Evolutionary conservation across 2,329 filamentous ascomycete species (phyloP).

Genomic region (Sporothrix mexicana): DNA sequence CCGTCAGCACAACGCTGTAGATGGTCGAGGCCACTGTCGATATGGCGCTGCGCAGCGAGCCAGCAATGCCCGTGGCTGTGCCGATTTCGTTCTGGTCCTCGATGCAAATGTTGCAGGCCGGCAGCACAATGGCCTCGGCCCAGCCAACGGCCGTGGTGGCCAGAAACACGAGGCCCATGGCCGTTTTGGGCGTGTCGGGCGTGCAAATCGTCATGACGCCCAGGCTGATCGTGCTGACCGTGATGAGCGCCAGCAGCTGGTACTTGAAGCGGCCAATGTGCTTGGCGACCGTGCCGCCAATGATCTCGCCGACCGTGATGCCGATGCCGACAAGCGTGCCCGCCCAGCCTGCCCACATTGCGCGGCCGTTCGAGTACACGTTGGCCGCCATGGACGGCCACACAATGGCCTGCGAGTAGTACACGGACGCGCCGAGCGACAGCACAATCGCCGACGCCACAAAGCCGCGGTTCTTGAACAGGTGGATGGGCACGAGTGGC

Average conservation of each 20-base stretch:
- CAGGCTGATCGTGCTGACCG: conserved; percentile 39
- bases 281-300: conserved; percentile 39
- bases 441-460: conserved; percentile 41
- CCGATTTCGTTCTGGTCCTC: conserved; percentile 43
- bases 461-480: conserved; percentile 46
- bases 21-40: conserved; percentile 40
- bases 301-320: conserved; percentile 43
- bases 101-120: conserved; percentile 40
- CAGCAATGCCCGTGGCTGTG: conserved; percentile 41
- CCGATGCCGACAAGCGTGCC: conserved; percentile 39
- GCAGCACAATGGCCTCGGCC: conserved; percentile 42
- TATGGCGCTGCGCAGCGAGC: conserved; percentile 40
- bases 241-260: conserved; percentile 41
- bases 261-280: conserved; percentile 39
- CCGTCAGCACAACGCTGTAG: conserved; percentile 43
- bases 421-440: conserved; percentile 44
- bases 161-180: conserved; percentile 40
- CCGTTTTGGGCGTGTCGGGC: conserved; percentile 38
- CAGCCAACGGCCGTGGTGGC: conserved; percentile 43
- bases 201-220: conserved; percentile 34
- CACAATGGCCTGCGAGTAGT: conserved; percentile 46
- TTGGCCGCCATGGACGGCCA: conserved; percentile 41
- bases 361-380: conserved; percentile 39
- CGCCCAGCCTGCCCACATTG: conserved; percentile 38
- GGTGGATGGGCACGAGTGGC: conserved; percentile 46